Percentiles rank a stretch among this genome's conserved stretches.
Conservation (phyloP, 2,329 filamentous ascomycete genomes). For the Botryotinia globosa region DNA sequence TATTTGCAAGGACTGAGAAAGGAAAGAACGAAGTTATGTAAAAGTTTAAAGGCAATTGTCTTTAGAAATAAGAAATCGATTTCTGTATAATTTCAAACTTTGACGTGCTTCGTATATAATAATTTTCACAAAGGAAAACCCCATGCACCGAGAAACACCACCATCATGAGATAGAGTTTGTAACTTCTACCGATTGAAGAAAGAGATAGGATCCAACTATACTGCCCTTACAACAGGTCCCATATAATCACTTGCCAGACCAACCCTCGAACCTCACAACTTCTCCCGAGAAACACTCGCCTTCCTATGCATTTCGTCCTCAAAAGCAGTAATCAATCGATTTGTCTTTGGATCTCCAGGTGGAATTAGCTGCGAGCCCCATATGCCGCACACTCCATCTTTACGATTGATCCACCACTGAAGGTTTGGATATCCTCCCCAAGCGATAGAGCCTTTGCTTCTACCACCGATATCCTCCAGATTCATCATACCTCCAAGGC, state of each 20-base stretch:
- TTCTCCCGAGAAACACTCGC: conserved; percentile 6
- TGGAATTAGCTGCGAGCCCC: conserved; percentile 45
- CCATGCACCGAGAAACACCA: neutral
- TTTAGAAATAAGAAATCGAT: neutral
- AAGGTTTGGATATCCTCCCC: conserved; percentile 48
- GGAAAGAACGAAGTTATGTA: neutral
- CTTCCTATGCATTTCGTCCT: conserved; percentile 42
- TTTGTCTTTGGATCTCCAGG: conserved; percentile 42
- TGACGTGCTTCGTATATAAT: neutral
- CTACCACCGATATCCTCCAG: conserved; percentile 40
- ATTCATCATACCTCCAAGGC: conserved; percentile 45
- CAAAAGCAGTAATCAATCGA: conserved; percentile 40
- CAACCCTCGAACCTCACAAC: neutral
- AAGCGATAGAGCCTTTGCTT: conserved; percentile 43
- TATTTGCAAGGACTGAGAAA: neutral
- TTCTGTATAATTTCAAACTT: neutral
- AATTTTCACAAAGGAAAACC: neutral
- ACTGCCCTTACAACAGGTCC: no score
- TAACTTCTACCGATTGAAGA: neutral
- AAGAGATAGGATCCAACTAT: neutral
- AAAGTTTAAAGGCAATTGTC: neutral
- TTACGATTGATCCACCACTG: conserved; percentile 46
- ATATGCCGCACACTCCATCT: conserved; percentile 43
- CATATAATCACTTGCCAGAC: neutral
- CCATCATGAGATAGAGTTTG: neutral